Base-by-base conservation (phyloP, 2,329 filamentous ascomycete species). In the Epichloe coenophiala region DNA sequence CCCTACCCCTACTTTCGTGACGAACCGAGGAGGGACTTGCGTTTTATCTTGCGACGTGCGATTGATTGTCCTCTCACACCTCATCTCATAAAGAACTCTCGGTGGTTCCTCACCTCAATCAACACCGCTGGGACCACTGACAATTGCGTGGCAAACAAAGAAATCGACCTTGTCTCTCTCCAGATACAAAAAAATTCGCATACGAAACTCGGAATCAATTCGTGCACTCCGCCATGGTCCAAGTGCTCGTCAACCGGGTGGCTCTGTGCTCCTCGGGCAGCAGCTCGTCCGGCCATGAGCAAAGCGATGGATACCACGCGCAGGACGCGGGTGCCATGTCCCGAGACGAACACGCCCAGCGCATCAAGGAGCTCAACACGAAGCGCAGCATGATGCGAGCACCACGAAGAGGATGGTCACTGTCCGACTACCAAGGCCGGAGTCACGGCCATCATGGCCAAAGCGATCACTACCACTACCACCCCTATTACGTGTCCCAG, bases 361-460 rank as follows among this genome's bases (percentile, higher is more conserved):
- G 64, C 54, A 61, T 66, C 50, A 65, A 61, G 51, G 70, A 73
- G 49, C 59, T 69, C 19, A 65, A 59, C 55, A 59, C 62, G 43
- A 64, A 66, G 57, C 65, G 65, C 35, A 61, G 60, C 15, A 52
- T 62, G 52, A 65, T 67, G 57, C 67, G 67, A 45, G 55, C 65
- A 6, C 71, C 73, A 2, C 64, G 71, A 41, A 67, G 73, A 40
- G 71, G 73, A 15, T 72, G 71, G 61, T 73, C 72, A 35, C 66
- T 72, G 59, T 68, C 69, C 42, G 71, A 75, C 40, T 71, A 71
- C 48, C 65, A 67, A 47, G 63, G 63, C 44, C 62, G 63, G 17
- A 47, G 62, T 57, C 42, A 58, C 17, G 17, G 17, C 17, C 17
- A 17, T 17, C 17, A 17, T 17, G 17, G 17, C 17, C 17, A 17